Evolutionary conservation across 129 eudicot genomes (phyloP).

Genomic region (Ambrosia trifida): DNA sequence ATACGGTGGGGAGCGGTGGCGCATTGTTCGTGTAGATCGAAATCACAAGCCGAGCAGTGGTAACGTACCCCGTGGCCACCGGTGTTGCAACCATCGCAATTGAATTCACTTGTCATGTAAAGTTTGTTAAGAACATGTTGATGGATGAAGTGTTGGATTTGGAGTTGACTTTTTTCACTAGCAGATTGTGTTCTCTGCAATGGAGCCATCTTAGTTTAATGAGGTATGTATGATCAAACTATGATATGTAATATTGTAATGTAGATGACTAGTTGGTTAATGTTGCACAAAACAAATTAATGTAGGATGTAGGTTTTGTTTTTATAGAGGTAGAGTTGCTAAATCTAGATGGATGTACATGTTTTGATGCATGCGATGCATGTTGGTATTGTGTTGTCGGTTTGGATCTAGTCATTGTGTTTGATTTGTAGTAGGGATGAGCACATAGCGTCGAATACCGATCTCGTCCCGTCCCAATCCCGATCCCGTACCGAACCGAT

Average conservation of each 20-base stretch:
- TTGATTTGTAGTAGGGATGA: no score
- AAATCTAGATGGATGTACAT: no score
- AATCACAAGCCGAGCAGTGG: conserved; percentile 31
- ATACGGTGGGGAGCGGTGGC: conserved; percentile 24
- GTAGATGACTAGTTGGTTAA: no score
- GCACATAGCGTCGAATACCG: no score
- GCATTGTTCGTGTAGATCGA: conserved; percentile 33
- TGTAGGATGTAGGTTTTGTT: neutral
- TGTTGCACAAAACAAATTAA: neutral
- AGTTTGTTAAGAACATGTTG: conserved; percentile 23
- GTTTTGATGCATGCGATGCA: neutral
- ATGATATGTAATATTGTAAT: neutral
- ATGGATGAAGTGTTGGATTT: conserved; percentile 35
- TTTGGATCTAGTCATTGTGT: no score
- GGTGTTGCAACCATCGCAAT: conserved; percentile 35
- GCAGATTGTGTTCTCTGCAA: conserved; percentile 18
- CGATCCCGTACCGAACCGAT: no score
- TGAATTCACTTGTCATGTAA: conserved; percentile 26
- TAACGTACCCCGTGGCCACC: conserved; percentile 24
- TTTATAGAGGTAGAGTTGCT: no score
- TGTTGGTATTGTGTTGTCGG: neutral
- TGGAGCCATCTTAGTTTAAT: conserved; percentile 36
- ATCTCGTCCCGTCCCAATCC: no score
- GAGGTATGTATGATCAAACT: neutral
- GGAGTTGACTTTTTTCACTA: conserved; percentile 15